Evolutionary conservation across 192 early-diverging fungal species (phyloP).

Genomic region (Gaertneriomyces sp.): DNA sequence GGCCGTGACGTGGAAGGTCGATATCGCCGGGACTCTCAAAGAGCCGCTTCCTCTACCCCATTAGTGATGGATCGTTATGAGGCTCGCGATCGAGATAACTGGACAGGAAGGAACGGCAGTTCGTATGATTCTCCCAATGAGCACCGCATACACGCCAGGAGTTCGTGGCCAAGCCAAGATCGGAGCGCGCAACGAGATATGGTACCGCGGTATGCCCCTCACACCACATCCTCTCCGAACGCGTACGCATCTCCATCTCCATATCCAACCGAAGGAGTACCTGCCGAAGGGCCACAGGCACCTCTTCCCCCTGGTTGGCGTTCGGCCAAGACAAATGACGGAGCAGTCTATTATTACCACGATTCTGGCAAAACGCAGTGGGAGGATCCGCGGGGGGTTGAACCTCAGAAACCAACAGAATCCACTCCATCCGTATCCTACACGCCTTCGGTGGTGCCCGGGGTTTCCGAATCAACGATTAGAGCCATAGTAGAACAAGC

Average conservation of each 20-base stretch:
- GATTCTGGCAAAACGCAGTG: conserved; percentile 24
- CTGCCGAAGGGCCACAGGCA: neutral
- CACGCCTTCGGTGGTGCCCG: neutral
- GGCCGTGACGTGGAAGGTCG: no score
- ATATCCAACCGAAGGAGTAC: neutral
- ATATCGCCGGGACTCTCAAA: no score
- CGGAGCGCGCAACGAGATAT: neutral
- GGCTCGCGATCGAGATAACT: no score
- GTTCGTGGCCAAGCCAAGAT: neutral
- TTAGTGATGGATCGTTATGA: no score
- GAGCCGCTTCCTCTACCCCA: no score
- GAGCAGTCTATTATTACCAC: conserved; percentile 37
- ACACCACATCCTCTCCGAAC: conserved; percentile 7
- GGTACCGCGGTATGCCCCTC: neutral
- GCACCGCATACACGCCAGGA: neutral
- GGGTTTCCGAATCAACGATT: conserved; percentile 1
- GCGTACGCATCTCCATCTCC: neutral
- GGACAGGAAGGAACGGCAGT: no score
- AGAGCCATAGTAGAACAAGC: conserved; percentile 26
- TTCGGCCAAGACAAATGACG: conserved; percentile 25
- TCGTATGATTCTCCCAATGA: no score
- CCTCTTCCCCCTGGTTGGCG: conserved; percentile 37
- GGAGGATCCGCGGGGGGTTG: conserved; percentile 23
- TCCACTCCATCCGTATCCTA: no score
- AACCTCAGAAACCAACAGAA: conserved; percentile 4